phyloP scores from a whole-genome alignment of 306 rosid genomes.

The Luffa acutangula region DNA sequence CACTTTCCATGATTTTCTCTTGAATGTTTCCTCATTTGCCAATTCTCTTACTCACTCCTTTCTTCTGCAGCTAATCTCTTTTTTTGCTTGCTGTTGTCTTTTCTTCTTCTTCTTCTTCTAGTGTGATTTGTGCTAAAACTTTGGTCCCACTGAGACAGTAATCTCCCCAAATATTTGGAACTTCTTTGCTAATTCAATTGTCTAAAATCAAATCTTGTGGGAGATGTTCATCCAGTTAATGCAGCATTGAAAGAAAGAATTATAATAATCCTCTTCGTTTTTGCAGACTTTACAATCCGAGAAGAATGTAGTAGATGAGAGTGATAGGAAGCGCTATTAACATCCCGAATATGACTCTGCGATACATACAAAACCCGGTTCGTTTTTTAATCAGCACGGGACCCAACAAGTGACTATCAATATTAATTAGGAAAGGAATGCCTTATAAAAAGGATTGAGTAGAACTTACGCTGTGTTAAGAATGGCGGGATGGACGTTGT shows the following conservation, averaged over 20 bases:
- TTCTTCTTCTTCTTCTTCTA: neutral
- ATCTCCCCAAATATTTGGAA: neutral
- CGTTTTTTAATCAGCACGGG: neutral
- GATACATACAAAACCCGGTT: neutral
- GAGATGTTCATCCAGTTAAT: neutral
- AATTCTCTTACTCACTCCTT: neutral
- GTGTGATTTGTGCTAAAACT: neutral
- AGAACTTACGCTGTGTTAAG: conserved; percentile 78
- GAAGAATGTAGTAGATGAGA: conserved; percentile 29
- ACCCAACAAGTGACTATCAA: neutral
- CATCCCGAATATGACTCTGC: conserved; percentile 45
- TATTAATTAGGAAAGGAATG: neutral
- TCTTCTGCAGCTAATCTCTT: neutral
- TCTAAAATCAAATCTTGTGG: neutral
- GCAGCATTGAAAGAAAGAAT: neutral
- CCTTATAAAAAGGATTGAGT: neutral
- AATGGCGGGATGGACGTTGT: conserved; percentile 91
- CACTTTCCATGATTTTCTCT: conserved; percentile 1
- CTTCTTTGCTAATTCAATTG: neutral
- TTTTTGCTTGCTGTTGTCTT: neutral
- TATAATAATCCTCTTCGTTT: neutral
- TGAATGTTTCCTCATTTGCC: neutral
- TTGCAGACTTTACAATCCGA: conserved; percentile 23
- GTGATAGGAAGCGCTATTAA: conserved; percentile 39
- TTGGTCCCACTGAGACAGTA: neutral